Conservation (phyloP, 2,329 filamentous ascomycete genomes). For the Fusarium sp. region DNA sequence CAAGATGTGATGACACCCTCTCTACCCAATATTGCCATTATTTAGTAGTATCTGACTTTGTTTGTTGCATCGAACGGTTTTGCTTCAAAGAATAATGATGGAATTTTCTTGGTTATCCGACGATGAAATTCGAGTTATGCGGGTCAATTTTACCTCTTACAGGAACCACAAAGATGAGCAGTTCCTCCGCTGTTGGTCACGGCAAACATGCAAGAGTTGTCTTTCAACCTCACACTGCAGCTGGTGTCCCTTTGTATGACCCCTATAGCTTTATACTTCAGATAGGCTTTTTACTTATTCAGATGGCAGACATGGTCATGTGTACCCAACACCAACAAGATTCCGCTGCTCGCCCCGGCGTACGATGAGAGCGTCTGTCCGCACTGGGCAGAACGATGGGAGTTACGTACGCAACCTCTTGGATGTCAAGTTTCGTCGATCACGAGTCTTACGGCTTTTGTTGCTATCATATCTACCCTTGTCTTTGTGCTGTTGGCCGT, state of each 20-base stretch:
- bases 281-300: constrained; percentile 10
- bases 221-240: constrained; percentile 55
- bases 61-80: neutral
- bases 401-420: constrained; percentile 49
- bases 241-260: constrained; percentile 63
- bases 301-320: constrained; percentile 59
- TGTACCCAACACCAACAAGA: constrained; percentile 58
- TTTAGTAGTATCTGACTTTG: neutral
- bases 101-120: constrained; percentile 7
- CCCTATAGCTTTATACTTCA: neutral
- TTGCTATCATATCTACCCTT: constrained; percentile 45
- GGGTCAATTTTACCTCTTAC: constrained; percentile 46
- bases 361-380: constrained; percentile 62
- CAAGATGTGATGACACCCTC: constrained; percentile 6
- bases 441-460: constrained; percentile 45
- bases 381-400: constrained; percentile 56
- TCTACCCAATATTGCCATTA: neutral
- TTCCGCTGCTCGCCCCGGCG: constrained; percentile 61
- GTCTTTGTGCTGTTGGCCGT: constrained; percentile 39
- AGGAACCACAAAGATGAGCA: constrained; percentile 49
- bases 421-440: constrained; percentile 50
- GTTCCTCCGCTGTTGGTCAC: constrained; percentile 60
- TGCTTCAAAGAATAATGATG: constrained; percentile 16
- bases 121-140: constrained; percentile 23
- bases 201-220: constrained; percentile 59